phyloP scores from a whole-genome alignment of 2,329 filamentous ascomycete species.

The Teratosphaeria zuluensis region DNA sequence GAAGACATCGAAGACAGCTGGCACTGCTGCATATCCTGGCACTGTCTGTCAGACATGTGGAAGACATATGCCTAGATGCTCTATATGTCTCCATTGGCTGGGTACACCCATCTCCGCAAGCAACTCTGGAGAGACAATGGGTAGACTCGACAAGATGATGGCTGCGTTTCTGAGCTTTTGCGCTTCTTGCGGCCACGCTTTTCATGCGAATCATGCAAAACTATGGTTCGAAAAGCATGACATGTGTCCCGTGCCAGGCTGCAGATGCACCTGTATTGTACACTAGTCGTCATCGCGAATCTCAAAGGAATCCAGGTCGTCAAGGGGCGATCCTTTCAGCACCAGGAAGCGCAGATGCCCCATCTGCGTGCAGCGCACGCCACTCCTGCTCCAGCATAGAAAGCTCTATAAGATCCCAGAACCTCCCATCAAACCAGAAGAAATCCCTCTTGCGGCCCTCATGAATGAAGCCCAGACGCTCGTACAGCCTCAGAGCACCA shows the following conservation, averaged over 20 bases:
- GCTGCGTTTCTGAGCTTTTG: slow-evolving; percentile 51
- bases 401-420: slow-evolving; percentile 21
- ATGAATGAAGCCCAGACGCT: slow-evolving; percentile 35
- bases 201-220: slow-evolving; percentile 53
- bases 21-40: slow-evolving; percentile 26
- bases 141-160: slow-evolving; percentile 22
- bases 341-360: neutral
- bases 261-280: slow-evolving; percentile 40
- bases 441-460: slow-evolving; percentile 37
- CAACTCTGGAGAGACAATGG: slow-evolving; percentile 17
- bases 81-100: slow-evolving; percentile 52
- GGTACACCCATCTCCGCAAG: slow-evolving; percentile 48
- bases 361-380: slow-evolving; percentile 6
- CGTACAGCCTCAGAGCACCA: slow-evolving; percentile 35
- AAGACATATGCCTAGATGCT: slow-evolving; percentile 54
- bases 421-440: slow-evolving; percentile 36
- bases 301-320: neutral
- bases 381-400: slow-evolving; percentile 34
- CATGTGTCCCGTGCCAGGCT: slow-evolving; percentile 47
- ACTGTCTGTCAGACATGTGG: slow-evolving; percentile 53
- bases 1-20: slow-evolving; percentile 14
- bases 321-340: neutral
- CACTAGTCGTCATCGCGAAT: neutral
- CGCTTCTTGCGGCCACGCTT: slow-evolving; percentile 53
- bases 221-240: slow-evolving; percentile 50